A percentile compares a stretch with the other conserved stretches of the same genome.
These are phyloP conservation scores for Lachnellula arida DNA, from an alignment of 2,329 filamentous ascomycete species.

Conservation along the genomic window DNA sequence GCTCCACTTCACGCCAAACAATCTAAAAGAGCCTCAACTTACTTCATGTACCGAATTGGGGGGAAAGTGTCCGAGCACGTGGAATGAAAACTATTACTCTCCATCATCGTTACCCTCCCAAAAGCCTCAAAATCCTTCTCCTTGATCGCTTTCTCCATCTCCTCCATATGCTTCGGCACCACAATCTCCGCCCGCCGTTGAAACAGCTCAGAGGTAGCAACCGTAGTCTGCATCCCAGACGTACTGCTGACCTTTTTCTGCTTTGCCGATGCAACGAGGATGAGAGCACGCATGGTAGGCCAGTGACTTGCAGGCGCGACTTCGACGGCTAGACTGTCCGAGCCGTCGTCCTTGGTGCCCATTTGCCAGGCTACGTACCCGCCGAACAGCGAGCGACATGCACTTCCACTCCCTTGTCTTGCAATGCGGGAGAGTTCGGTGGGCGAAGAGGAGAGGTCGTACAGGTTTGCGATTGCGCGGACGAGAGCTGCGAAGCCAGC, in stretches of 20 bases:
- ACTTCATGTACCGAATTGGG: slow-evolving; percentile 96
- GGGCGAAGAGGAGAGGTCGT: slow-evolving; percentile 74
- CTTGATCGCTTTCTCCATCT: slow-evolving; percentile 78
- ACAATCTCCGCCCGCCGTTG: slow-evolving; percentile 66
- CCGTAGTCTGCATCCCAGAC: slow-evolving; percentile 94
- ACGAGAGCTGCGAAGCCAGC: slow-evolving; percentile 69
- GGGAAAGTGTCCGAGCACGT: slow-evolving; percentile 93
- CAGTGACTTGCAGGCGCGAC: slow-evolving; percentile 87
- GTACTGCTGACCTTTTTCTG: slow-evolving; percentile 96
- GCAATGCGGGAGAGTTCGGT: slow-evolving; percentile 85
- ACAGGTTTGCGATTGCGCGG: slow-evolving; percentile 85
- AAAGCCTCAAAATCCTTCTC: slow-evolving; percentile 80
- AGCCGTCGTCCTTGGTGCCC: slow-evolving; percentile 70
- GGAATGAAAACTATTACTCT: slow-evolving; percentile 96
- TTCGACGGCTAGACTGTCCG: slow-evolving; percentile 82
- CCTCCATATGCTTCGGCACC: slow-evolving; percentile 76
- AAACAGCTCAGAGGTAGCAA: slow-evolving; percentile 87
- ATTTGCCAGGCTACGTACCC: slow-evolving; percentile 95
- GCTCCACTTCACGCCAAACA: background rate
- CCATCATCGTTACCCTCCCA: slow-evolving; percentile 88
- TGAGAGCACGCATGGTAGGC: slow-evolving; percentile 89
- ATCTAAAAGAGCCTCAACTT: background rate
- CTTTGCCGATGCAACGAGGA: slow-evolving; percentile 85
- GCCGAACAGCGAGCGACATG: slow-evolving; percentile 88
- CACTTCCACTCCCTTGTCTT: slow-evolving; percentile 88